A percentile compares a stretch with the other conserved stretches of the same genome.
These are phyloP conservation scores for Ceratorhiza oryzae-sativae DNA, from an alignment of 1,284 basidiomycete genomes.

Conservation along the genomic window DNA sequence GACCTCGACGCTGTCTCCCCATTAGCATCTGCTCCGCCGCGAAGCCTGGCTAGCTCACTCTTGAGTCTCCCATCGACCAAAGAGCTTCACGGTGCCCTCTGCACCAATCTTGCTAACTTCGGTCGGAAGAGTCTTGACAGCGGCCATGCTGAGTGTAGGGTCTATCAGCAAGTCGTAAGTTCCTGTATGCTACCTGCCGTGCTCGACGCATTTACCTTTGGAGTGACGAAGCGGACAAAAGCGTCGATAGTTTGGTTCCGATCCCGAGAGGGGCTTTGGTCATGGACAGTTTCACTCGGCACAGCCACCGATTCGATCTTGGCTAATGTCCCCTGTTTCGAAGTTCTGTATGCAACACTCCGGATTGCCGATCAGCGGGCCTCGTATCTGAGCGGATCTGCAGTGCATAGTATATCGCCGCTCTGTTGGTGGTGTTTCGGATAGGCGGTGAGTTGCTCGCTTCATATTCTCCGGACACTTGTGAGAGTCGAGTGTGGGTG, in stretches of 20 bases:
- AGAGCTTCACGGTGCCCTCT: slow-evolving; percentile 84
- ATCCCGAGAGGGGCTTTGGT: slow-evolving; percentile 29
- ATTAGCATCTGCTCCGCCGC: neutral
- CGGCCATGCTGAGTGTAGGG: slow-evolving; percentile 6
- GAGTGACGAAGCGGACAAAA: neutral
- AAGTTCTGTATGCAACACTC: neutral
- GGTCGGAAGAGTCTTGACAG: slow-evolving; percentile 72
- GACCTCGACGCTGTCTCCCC: slow-evolving; percentile 85
- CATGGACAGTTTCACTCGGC: neutral
- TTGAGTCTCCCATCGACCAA: slow-evolving; percentile 96
- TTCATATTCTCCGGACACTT: too few species aligned
- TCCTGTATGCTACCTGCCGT: too few species aligned
- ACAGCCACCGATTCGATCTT: slow-evolving; percentile 12
- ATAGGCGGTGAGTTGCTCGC: too few species aligned
- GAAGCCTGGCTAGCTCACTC: slow-evolving; percentile 73
- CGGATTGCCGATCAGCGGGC: too few species aligned
- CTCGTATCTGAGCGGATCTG: too few species aligned
- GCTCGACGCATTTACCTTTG: slow-evolving; percentile 9
- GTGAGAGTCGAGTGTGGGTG: too few species aligned
- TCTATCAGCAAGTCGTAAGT: too few species aligned
- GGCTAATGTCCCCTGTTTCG: neutral
- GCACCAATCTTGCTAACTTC: slow-evolving; percentile 83
- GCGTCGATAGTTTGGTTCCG: slow-evolving; percentile 20
- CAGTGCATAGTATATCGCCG: too few species aligned
- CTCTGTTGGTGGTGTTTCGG: too few species aligned